Conservation (phyloP, 2,329 filamentous ascomycete species). For the Claviceps humidiphila region DNA sequence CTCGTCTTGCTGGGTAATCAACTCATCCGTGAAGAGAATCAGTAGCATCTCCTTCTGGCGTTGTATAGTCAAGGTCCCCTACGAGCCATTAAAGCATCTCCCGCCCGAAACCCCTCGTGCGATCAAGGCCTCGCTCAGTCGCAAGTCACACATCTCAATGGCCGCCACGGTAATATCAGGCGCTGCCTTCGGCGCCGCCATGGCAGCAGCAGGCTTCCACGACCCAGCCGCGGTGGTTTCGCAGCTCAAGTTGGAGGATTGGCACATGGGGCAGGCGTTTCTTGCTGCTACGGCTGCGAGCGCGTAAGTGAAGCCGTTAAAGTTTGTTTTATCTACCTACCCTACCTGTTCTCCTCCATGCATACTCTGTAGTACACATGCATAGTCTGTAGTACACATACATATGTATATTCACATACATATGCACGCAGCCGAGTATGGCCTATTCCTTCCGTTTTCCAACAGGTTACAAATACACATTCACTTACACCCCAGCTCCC, state of each 20-base stretch:
- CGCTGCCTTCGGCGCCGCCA: slow-evolving; percentile 46
- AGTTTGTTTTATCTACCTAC: background rate
- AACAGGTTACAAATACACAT: background rate
- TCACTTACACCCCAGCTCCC: background rate
- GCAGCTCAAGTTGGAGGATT: slow-evolving; percentile 48
- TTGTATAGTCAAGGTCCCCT: too few relatives aligned
- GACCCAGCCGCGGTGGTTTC: slow-evolving; percentile 44
- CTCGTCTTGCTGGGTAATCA: too few relatives aligned
- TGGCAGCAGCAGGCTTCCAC: slow-evolving; percentile 47
- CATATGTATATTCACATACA: background rate
- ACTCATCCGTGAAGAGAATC: too few relatives aligned
- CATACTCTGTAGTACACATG: background rate
- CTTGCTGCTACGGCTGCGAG: slow-evolving; percentile 48
- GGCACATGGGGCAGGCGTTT: slow-evolving; percentile 54
- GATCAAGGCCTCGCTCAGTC: background rate
- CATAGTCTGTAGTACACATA: too few relatives aligned
- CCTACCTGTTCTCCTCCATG: background rate
- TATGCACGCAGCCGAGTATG: background rate
- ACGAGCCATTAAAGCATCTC: too few relatives aligned
- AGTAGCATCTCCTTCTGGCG: too few relatives aligned
- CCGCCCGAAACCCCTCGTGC: too few relatives aligned
- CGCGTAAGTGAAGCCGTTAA: slow-evolving; percentile 31
- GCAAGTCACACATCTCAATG: background rate
- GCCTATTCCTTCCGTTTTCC: background rate
- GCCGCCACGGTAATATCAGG: slow-evolving; percentile 27